These are phyloP conservation scores for Geotrichum candidum DNA, from an alignment of 1,139 yeast genomes.

Conservation along the genomic window DNA sequence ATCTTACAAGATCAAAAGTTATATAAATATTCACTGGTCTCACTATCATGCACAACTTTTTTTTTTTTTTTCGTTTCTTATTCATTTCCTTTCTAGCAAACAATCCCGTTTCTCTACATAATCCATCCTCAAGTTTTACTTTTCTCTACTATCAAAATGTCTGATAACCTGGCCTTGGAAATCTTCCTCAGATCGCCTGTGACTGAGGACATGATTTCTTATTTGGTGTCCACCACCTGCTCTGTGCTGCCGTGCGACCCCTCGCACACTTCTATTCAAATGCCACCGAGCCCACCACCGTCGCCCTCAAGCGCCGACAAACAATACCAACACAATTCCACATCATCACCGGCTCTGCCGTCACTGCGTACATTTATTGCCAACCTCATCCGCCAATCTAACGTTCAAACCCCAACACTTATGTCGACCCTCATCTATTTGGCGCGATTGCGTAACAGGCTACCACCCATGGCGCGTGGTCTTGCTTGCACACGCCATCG, in stretches of 20 bases:
- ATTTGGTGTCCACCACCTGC: conserved; percentile 71
- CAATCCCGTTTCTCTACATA: neutral
- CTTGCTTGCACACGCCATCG: conserved; percentile 93
- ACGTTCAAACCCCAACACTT: conserved; percentile 90
- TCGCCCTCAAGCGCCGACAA: neutral
- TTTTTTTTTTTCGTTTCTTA: neutral
- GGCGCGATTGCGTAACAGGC: conserved; percentile 62
- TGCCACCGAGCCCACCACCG: conserved; percentile 5
- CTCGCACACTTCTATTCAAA: conserved; percentile 22
- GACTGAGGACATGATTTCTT: conserved; percentile 68
- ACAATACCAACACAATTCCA: neutral
- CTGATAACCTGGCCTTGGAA: conserved; percentile 60
- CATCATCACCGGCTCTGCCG: conserved; percentile 24
- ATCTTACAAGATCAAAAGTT: neutral
- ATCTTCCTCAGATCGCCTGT: conserved; percentile 75
- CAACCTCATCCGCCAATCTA: conserved; percentile 66
- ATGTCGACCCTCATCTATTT: conserved; percentile 87
- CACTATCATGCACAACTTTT: neutral
- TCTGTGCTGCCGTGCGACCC: conserved; percentile 60
- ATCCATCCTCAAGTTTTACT: neutral
- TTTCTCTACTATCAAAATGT: conserved; percentile 28
- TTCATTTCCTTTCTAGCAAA: neutral
- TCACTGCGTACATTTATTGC: conserved; percentile 62
- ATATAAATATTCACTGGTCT: neutral
- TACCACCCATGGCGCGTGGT: conserved; percentile 87